Base-by-base conservation (phyloP, 768 basidiomycete species). In the Tricholoma hemisulphureum region DNA sequence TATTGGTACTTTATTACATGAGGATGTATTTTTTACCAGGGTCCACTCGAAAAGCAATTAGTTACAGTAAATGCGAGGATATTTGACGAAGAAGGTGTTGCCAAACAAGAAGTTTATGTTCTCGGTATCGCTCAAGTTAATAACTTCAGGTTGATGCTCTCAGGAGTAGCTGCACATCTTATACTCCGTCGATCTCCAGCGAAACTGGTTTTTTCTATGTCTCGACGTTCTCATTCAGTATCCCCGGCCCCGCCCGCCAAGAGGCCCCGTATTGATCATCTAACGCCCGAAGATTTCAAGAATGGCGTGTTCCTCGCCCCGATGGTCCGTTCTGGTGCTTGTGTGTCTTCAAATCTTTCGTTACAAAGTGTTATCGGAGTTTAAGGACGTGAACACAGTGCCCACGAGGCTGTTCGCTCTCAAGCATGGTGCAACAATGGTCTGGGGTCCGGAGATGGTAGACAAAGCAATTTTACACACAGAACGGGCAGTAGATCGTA, bases 381-480 rank as follows among this genome's bases (percentile, higher is more conserved):
- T n/a, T n/a, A n/a, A n/a, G 5, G 4, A 7, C 6, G 18, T 49
- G 16, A 6, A 21, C 31, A 7, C 68, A 95, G 93, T 95, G 23
- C 93, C 92, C 0, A 93, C 89, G 31, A 85, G 93, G 24, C 71
- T 96, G 6, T 86, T 91, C 61, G 87, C 95, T 13, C 78, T 98
- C 37, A 94, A 95, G 64, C 90, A 98, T 68, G 95, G 96, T 4
- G 95, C 96, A 2, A 87, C 88, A 9, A 80, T 98, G 11, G 95
- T 98, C 1, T 98, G 96, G 97, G 89, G 91, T 10, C 97, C 97
- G 0, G 97, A 99, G 70, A 89, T 91, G 50, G 89, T 99, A 7
- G 97, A 99, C 76, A 95, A 91, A 74, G 97, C 97, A 14, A 93
- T 99, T 53, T 75, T 98, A 28, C 91, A 95, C 57, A 75, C 91